Base-by-base conservation (phyloP, 768 basidiomycete genomes). In the Macrolepiota dolichaula region DNA sequence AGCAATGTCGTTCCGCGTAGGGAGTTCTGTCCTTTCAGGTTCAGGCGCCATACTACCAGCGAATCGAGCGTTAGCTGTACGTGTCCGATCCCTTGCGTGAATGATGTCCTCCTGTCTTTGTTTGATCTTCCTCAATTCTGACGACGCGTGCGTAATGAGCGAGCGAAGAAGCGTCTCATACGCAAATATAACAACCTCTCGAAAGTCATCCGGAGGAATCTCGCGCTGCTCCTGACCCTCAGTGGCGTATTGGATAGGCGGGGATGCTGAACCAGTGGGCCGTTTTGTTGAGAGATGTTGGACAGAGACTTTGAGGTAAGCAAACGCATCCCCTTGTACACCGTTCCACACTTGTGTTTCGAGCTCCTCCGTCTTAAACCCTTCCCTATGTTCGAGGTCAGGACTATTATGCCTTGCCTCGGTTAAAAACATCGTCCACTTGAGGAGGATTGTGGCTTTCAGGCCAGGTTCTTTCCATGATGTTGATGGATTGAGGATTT, bases 91-190 rank as follows among this genome's bases (percentile, higher is more conserved):
- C 11, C 89, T 81, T 24, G 83, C 82, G 63, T 78, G 86, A 0
- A 89, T 87, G 47, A 92, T 78, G 69, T 97, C 94, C 71, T 96
- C 94, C 70, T 97, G 95, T 32, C 89, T 77, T 64, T 94, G 91
- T 68, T 94, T 92, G 70, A 97, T 89, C 71, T 92, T 92, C 37
- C 89, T 83, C 37, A 92, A 78, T 70, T 91, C 90, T 0, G 91
- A 91, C 6, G 89, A 90, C 2, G 91, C 89, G 62, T 90, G 87
- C 0, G 82, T 86, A 69, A 92, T 85, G 29, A 91, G 72, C 6
- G 86, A 85, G 47, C 88, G 82, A 25, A 95, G 73, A 12, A 94
- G 83, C 0, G 78, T 77, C 69, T 95, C 94, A 63, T 91, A 87
- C 5, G 81, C 79, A 35, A 81, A 74, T 19, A 94, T 73, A 10